Evolutionary conservation across 176 grass and related monocot genomes (phyloP).

Genomic region (Rhynchospora pubera): DNA sequence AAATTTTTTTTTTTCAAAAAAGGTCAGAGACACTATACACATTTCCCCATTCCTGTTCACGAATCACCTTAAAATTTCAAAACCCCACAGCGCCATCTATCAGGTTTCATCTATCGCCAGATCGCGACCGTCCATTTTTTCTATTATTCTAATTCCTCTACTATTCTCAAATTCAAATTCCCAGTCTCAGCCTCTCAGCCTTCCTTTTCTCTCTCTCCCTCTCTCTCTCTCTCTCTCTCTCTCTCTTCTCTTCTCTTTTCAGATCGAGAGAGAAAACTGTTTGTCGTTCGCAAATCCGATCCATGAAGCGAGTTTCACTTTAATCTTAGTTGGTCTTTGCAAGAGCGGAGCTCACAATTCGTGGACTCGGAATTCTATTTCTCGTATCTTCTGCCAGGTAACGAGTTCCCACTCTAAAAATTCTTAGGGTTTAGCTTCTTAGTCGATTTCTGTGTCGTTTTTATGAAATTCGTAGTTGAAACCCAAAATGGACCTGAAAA

Average conservation of each 20-base stretch:
- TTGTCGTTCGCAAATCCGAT: not conserved
- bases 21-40: not conserved
- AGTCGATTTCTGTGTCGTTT: not conserved
- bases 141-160: not conserved
- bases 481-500: no score
- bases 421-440: constrained; percentile 4
- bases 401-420: not conserved
- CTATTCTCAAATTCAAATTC: constrained; percentile 17
- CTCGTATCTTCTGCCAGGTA: constrained; percentile 8
- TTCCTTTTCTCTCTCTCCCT: not conserved
- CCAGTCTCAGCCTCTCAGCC: not conserved
- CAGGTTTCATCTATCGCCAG: not conserved
- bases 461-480: not conserved
- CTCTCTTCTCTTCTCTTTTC: no score
- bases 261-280: constrained; percentile 1
- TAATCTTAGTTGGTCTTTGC: not conserved
- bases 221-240: no score
- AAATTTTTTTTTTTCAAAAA: not conserved
- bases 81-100: constrained; percentile 15
- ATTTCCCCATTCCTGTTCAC: not conserved
- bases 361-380: constrained; percentile 14
- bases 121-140: constrained; percentile 2
- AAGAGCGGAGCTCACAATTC: not conserved
- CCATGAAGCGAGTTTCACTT: not conserved
- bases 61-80: constrained; percentile 12